Base-by-base conservation (phyloP, 768 basidiomycete genomes). In the Hortiboletus campestris region DNA sequence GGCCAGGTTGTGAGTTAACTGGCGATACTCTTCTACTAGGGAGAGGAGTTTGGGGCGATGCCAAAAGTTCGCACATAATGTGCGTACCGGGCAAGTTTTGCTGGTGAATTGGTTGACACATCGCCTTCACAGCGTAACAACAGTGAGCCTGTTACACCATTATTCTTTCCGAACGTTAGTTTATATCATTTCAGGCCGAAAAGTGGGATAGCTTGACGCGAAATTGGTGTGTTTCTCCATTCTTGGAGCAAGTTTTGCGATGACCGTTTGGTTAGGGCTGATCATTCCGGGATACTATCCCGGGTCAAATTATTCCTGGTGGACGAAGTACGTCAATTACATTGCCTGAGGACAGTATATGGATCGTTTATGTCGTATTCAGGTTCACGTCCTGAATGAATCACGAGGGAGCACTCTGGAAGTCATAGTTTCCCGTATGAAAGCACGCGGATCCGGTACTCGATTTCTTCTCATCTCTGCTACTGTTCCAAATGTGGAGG, bases 121-220 rank as follows among this genome's bases (percentile, higher is more conserved):
- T 46, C 12, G 13, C 13, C 12, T 55, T 46, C 36, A 10, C 57
- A 91, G 88, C 53, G 81, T 94, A 45, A 90, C 91, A 20, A 94
- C 92, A 46, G 91, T 91, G 67, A 72, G 76, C 46, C 5, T 47
- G 25, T 22, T 8, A 16, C 38, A 16, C 6, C 14, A 6, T 29
- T 36, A 29, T 19, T 49, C n/a, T 45, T 25, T 35, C 38, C 25
- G 34, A 46, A 12, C 9, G 19, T 43, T 35, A 19, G 5, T 50
- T 49, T 50, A 58, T 36, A 19, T 46, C 22, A 49, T 55, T 22
- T 46, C 62, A 94, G 89, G 91, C 90, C 2, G 96, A 99, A 73
- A 99, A 99, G 72, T 95, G 93, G 89, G 96, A 98, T 62, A 89
- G 91, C 46, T 72, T 99, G 53, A 98, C 95, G 7, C 79, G 96